Evolutionary conservation across 768 basidiomycete genomes (phyloP).

Genomic region (Boletus rufocinnamomeus): DNA sequence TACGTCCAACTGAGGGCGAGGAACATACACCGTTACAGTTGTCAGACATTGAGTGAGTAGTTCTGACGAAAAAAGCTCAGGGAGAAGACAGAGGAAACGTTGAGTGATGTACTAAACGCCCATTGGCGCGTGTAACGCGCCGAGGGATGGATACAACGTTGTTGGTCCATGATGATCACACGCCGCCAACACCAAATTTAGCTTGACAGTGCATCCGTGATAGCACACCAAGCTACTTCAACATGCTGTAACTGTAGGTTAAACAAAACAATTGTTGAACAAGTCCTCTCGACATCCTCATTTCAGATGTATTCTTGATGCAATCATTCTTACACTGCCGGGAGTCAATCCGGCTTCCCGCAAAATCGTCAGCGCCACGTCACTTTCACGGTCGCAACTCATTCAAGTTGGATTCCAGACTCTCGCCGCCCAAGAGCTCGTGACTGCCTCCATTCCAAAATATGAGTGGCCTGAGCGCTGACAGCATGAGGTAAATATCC

Average conservation of each 20-base stretch:
- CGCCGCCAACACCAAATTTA: not conserved
- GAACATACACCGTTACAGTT: slow-evolving; percentile 1
- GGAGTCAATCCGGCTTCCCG: not conserved
- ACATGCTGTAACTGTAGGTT: not conserved
- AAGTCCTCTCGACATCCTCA: not conserved
- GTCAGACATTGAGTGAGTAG: not conserved
- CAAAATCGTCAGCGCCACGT: not conserved
- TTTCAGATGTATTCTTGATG: not conserved
- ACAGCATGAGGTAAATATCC: not conserved
- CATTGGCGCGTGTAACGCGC: not conserved
- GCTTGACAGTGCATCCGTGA: not conserved
- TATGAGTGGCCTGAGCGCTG: not conserved
- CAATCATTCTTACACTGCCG: not conserved
- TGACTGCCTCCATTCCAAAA: not conserved
- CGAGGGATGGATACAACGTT: not conserved
- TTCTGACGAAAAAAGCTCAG: not conserved
- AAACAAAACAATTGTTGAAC: not conserved
- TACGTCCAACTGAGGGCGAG: too few species aligned
- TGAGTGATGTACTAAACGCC: not conserved
- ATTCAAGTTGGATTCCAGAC: not conserved
- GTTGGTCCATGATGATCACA: slow-evolving; percentile 10
- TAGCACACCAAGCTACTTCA: not conserved
- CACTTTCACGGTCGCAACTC: not conserved
- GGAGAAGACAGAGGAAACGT: not conserved
- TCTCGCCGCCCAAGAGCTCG: not conserved